A percentile compares a stretch with the other conserved stretches of the same genome.
These are phyloP conservation scores for Viola pubescens DNA, from an alignment of 441 rosid genomes.

Conservation along the genomic window DNA sequence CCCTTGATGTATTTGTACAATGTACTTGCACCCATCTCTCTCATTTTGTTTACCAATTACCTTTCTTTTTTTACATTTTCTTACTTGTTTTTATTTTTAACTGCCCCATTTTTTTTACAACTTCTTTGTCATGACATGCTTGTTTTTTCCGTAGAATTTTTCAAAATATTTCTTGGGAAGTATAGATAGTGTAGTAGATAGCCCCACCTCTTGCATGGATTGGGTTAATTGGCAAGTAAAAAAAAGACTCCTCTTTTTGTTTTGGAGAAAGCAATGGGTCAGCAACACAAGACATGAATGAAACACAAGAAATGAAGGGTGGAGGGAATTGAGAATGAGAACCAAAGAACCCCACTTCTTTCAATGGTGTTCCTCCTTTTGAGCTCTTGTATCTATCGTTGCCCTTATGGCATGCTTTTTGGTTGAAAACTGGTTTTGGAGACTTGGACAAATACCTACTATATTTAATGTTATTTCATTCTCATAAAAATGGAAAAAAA, in stretches of 20 bases:
- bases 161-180: neutral
- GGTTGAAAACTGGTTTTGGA: neutral
- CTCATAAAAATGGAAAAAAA: no score
- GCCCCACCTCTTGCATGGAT: neutral
- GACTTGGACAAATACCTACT: slow-evolving; percentile 19
- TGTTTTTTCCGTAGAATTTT: neutral
- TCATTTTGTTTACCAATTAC: no score
- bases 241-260: neutral
- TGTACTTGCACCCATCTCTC: no score
- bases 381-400: slow-evolving; percentile 20
- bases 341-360: slow-evolving; percentile 20
- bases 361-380: slow-evolving; percentile 17
- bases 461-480: slow-evolving; percentile 14
- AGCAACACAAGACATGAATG: neutral
- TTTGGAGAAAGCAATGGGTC: slow-evolving; percentile 1
- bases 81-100: no score
- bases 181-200: neutral
- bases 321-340: slow-evolving; percentile 7
- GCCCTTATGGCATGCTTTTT: slow-evolving; percentile 16
- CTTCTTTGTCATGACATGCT: neutral
- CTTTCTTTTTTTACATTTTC: no score
- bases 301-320: slow-evolving; percentile 1
- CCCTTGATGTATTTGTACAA: neutral
- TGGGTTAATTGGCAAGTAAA: neutral
- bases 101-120: neutral